Evolutionary conservation across 1,284 basidiomycete genomes (phyloP).

Genomic region (Paramarasmius palmivorus): DNA sequence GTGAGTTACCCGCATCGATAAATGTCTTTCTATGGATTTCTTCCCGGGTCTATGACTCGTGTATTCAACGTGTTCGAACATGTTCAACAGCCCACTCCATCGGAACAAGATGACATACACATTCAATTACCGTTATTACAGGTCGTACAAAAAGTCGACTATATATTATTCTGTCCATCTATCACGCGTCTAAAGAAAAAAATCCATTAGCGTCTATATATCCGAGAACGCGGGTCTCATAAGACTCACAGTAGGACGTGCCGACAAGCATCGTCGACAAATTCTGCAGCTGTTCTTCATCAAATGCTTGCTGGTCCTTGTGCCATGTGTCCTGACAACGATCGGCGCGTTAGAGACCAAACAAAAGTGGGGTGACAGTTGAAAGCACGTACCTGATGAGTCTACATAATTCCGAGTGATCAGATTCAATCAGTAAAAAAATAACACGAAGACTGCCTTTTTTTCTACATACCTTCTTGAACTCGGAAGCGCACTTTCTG

Average conservation of each 20-base stretch:
- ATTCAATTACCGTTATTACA: not conserved
- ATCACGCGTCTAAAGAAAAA: not conserved
- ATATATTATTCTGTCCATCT: not conserved
- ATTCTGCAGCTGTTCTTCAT: constrained; percentile 86
- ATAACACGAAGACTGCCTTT: constrained; percentile 21
- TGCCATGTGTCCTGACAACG: constrained; percentile 81
- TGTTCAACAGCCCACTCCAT: not conserved
- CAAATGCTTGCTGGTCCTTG: constrained; percentile 87
- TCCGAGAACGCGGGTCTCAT: constrained; percentile 2
- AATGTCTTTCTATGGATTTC: too few species aligned
- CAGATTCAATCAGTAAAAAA: constrained; percentile 15
- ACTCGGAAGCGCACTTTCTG: constrained; percentile 85
- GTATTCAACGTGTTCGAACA: not conserved
- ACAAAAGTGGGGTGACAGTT: constrained; percentile 6
- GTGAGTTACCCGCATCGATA: not conserved
- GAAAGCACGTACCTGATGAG: constrained; percentile 57
- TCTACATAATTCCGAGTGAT: constrained; percentile 38
- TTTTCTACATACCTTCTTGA: constrained; percentile 65
- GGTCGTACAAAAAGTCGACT: not conserved
- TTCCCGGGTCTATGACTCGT: not conserved
- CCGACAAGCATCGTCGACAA: constrained; percentile 89
- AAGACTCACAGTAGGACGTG: constrained; percentile 81
- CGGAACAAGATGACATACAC: not conserved
- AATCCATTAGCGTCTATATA: constrained; percentile 12
- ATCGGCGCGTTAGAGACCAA: constrained; percentile 9